These are phyloP conservation scores for Heracleum sosnowskyi DNA, from an alignment of 129 eudicot genomes.

Conservation along the genomic window DNA sequence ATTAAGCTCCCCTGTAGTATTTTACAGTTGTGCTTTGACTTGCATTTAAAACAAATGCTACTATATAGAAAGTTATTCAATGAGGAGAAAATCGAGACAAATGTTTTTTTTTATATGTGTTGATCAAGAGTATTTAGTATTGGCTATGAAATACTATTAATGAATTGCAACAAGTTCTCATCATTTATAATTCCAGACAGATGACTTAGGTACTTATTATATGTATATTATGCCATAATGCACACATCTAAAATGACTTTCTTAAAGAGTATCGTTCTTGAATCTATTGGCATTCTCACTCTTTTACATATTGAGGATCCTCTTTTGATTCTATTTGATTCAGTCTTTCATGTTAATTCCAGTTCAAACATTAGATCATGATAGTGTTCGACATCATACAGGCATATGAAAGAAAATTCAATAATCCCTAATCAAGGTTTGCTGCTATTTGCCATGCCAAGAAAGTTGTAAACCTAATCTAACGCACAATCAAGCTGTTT, in stretches of 20 bases:
- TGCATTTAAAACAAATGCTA: not conserved
- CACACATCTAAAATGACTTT: not conserved
- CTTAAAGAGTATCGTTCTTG: not conserved
- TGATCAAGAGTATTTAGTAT: not conserved
- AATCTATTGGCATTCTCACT: not conserved
- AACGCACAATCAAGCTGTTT: not conserved
- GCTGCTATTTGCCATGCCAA: not conserved
- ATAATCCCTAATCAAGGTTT: not conserved
- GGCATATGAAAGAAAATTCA: not conserved
- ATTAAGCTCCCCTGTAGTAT: not conserved
- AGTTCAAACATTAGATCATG: not conserved
- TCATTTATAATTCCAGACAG: not conserved
- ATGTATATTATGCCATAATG: not conserved
- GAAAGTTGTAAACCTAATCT: not conserved
- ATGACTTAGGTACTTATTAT: not conserved
- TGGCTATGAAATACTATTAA: not conserved
- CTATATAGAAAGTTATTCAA: not conserved
- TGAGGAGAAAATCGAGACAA: not conserved
- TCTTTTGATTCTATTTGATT: not conserved
- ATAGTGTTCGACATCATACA: not conserved
- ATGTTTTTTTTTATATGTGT: not conserved
- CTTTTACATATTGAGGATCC: not conserved
- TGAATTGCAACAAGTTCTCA: not conserved
- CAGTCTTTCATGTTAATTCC: not conserved
- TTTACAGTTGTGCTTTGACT: not conserved